phyloP scores from a whole-genome alignment of 2,329 filamentous ascomycete species.

The Paecilomyces formosus region DNA sequence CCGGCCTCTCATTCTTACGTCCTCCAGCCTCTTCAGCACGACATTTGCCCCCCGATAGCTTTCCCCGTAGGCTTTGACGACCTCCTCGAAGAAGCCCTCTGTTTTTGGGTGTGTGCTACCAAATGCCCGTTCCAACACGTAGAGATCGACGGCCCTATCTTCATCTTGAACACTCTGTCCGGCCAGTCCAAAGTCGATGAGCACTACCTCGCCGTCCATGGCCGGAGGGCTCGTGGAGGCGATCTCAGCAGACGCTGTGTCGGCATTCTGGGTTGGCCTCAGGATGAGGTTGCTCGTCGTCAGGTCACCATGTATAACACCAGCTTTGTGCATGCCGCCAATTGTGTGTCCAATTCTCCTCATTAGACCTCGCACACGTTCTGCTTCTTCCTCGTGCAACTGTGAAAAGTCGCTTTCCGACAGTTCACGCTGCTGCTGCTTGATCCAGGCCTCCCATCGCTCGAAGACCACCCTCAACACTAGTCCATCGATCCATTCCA shows the following conservation, averaged over 20 bases:
- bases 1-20: constrained; percentile 85
- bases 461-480: constrained; percentile 66
- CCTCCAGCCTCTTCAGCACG: constrained; percentile 76
- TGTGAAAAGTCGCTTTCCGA: constrained; percentile 10
- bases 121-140: constrained; percentile 91
- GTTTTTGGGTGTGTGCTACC: constrained; percentile 87
- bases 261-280: constrained; percentile 28
- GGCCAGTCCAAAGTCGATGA: constrained; percentile 93
- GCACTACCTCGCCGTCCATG: constrained; percentile 65
- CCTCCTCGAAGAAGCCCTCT: constrained; percentile 64
- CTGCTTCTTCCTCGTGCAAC: constrained; percentile 37
- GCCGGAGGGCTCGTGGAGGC: constrained; percentile 15
- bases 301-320: constrained; percentile 88
- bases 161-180: constrained; percentile 76
- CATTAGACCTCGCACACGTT: constrained; percentile 56
- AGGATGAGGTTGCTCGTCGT: constrained; percentile 98
- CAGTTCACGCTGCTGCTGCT: constrained; percentile 15
- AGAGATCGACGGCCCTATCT: constrained; percentile 90
- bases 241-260: constrained; percentile 7
- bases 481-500: constrained; percentile 75
- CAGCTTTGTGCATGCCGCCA: constrained; percentile 70
- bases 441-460: constrained; percentile 53
- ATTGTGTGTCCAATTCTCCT: constrained; percentile 62
- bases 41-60: constrained; percentile 67
- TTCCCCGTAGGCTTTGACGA: constrained; percentile 66